Percentiles rank a stretch among this genome's conserved stretches.
phyloP scores from a whole-genome alignment of 495 filamentous ascomycete genomes.

The Trichoderma asperelloides region DNA sequence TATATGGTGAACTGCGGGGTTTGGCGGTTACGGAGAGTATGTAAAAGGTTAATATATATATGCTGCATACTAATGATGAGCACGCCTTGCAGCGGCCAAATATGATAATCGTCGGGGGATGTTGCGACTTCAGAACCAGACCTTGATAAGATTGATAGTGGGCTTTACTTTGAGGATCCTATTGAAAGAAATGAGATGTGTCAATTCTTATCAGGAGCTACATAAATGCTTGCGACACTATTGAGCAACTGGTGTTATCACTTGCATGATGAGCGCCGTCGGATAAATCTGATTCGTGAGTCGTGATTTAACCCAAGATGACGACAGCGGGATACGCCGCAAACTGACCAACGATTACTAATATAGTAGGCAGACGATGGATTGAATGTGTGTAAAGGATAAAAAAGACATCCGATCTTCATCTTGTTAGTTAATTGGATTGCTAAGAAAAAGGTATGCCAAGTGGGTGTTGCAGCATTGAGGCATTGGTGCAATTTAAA shows the following conservation, averaged over 20 bases:
- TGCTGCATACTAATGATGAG: background rate
- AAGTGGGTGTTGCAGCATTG: no score
- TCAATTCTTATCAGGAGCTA: background rate
- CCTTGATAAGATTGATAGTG: background rate
- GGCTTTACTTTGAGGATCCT: background rate
- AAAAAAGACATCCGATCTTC: background rate
- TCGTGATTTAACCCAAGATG: background rate
- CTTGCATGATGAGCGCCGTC: background rate
- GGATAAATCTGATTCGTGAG: background rate
- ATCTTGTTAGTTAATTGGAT: no score
- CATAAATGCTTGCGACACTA: background rate
- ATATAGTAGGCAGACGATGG: background rate
- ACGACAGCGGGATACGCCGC: background rate
- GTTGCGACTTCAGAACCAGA: background rate
- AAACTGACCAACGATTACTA: background rate
- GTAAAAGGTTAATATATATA: background rate
- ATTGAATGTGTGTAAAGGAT: background rate
- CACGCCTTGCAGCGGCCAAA: background rate
- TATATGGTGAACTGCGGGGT: slow-evolving; percentile 6
- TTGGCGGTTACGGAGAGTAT: background rate
- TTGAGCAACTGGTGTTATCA: background rate
- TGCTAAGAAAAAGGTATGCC: no score
- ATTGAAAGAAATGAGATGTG: background rate
- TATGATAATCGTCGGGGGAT: background rate
- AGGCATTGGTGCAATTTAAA: no score